phyloP scores from a whole-genome alignment of 2,329 filamentous ascomycete genomes.

The Aspergillus oerlinghausenensis region DNA sequence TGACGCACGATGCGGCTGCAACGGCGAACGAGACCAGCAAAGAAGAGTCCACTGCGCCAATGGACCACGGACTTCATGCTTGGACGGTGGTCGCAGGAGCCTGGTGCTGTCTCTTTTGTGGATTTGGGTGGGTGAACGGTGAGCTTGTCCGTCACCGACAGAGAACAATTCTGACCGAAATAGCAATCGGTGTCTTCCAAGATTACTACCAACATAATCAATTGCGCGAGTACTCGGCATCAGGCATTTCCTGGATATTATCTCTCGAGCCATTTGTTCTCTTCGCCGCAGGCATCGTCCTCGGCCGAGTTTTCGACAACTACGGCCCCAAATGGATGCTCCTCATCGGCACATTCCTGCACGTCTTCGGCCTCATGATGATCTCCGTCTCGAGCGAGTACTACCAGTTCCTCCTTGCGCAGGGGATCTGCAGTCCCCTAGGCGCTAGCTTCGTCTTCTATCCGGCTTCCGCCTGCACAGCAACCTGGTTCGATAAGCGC shows the following conservation, averaged over 20 bases:
- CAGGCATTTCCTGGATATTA: slow-evolving; percentile 55
- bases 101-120: slow-evolving; percentile 41
- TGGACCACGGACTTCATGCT: slow-evolving; percentile 31
- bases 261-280: slow-evolving; percentile 55
- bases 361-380: slow-evolving; percentile 57
- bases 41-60: neutral
- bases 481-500: slow-evolving; percentile 52
- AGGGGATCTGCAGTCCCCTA: slow-evolving; percentile 50
- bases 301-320: slow-evolving; percentile 59
- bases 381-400: slow-evolving; percentile 48
- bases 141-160: slow-evolving; percentile 11
- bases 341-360: slow-evolving; percentile 47
- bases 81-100: slow-evolving; percentile 53
- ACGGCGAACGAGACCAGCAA: neutral
- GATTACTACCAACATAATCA: slow-evolving; percentile 51
- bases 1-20: neutral
- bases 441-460: slow-evolving; percentile 49
- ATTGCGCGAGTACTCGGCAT: slow-evolving; percentile 46
- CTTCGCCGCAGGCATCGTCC: slow-evolving; percentile 52
- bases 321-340: slow-evolving; percentile 56
- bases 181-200: slow-evolving; percentile 52
- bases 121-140: slow-evolving; percentile 46
- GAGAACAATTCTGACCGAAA: neutral
- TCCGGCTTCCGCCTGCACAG: slow-evolving; percentile 29
- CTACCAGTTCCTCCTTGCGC: slow-evolving; percentile 53